Evolutionary conservation across 169 alveolate species (phyloP), one percentile per base, ranked within the genome.

Genomic region (Plasmodium yoelii): DNA sequence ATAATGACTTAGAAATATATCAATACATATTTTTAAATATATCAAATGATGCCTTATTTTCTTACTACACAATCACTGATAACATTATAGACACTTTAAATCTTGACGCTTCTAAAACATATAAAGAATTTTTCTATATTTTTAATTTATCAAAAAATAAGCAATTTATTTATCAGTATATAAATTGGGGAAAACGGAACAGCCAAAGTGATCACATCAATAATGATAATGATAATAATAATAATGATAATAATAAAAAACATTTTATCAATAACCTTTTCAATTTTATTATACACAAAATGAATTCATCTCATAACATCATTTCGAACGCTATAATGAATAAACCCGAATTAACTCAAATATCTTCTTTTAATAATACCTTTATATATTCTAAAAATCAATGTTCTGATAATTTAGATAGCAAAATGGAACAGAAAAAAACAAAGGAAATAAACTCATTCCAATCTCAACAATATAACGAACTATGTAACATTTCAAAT

Each of bases 21-120:
- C 90, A 82, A 34, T 82, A 55, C 49, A 65, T 82, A 10, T 82
- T 67, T 47, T 56, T 82, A 64, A 82, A 71, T n/a, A 22, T 82
- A 18, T 82, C 90, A 3, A 82, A 82, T 68, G 63, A 82, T n/a
- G 53, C 64, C 9, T 68, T 82, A 26, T 82, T 67, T 82, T 56
- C 86, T 53, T 56, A 15, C 18, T 82, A 51, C 56, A n/a, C 39
- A 61, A 13, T 87, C 13, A 67, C 55, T 18, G 84, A 67, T 46
- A 72, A 75, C 56, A 65, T 87, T 34, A 42, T 47, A 34, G 46
- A 56, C 57, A 34, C 57, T 7, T 59, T 87, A 28, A 42, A 60
- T 10, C 22, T 51, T 1, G 68, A 42, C 61, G 34, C 28, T 7
- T 22, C 13, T 24, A 34, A 34, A 34, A 51, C 59, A 8, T 19